A percentile compares a stretch with the other conserved stretches of the same genome.
Conservation (phyloP, 352 stramenopile species). For the Elongisporangium senticosum region DNA sequence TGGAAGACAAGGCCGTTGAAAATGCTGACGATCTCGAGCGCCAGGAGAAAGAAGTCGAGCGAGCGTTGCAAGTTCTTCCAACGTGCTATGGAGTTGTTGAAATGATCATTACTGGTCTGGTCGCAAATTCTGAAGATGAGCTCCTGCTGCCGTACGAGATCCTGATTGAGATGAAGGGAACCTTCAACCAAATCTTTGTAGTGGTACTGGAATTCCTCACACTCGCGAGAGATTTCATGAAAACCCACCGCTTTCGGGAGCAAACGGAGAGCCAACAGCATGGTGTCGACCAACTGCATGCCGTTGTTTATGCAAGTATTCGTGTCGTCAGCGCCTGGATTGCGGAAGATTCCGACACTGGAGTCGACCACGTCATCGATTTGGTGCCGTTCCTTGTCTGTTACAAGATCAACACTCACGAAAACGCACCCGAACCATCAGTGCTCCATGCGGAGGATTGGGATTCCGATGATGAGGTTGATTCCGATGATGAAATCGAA, state of each 20-base stretch:
- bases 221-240: conserved; percentile 58
- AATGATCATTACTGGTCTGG: conserved; percentile 56
- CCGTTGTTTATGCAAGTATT: conserved; percentile 70
- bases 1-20: conserved; percentile 53
- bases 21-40: conserved; percentile 36
- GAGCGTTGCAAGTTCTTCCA: conserved; percentile 52
- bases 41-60: conserved; percentile 44
- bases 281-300: conserved; percentile 52
- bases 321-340: conserved; percentile 78
- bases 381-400: conserved; percentile 77
- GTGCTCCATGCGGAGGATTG: neutral
- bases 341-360: conserved; percentile 76
- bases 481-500: conserved; percentile 71
- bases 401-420: conserved; percentile 21
- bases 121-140: conserved; percentile 37
- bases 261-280: conserved; percentile 27
- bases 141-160: conserved; percentile 59
- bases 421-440: neutral
- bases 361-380: conserved; percentile 56
- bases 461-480: conserved; percentile 66
- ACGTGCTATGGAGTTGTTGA: conserved; percentile 79
- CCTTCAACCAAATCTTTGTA: conserved; percentile 61
- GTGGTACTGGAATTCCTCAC: conserved; percentile 73
- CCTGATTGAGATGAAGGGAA: conserved; percentile 67
- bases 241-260: conserved; percentile 60